Conservation (phyloP, 495 filamentous ascomycete genomes). For the Daldinia caldariorum region DNA sequence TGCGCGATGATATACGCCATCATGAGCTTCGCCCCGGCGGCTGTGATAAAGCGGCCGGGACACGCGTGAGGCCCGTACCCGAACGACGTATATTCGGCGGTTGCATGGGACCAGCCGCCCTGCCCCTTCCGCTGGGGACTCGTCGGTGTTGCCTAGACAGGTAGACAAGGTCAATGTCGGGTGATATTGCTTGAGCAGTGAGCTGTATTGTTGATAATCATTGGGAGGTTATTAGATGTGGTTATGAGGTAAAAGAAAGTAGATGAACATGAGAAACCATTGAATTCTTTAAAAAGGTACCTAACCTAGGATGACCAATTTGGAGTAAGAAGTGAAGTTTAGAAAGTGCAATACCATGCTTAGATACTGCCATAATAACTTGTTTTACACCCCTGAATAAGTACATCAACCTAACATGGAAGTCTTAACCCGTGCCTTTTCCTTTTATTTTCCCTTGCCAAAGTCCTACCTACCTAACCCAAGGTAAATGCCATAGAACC, state of each 20-base stretch:
- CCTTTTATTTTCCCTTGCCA: slow-evolving; percentile 11
- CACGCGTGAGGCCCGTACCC: slow-evolving; percentile 53
- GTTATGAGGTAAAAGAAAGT: not conserved
- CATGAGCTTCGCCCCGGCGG: slow-evolving; percentile 54
- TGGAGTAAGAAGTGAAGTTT: not conserved
- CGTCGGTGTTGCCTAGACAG: not conserved
- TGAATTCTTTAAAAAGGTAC: too few species aligned
- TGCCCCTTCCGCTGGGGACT: slow-evolving; percentile 46
- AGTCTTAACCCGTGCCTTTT: slow-evolving; percentile 9
- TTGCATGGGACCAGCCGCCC: slow-evolving; percentile 47
- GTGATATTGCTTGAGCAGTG: not conserved
- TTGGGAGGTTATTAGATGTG: not conserved
- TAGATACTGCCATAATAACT: too few species aligned
- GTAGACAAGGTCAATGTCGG: not conserved
- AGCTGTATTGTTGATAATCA: too few species aligned
- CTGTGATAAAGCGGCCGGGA: slow-evolving; percentile 57
- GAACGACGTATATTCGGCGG: slow-evolving; percentile 49
- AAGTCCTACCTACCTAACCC: slow-evolving; percentile 2
- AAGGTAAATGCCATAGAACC: slow-evolving; percentile 12
- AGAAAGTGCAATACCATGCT: too few species aligned
- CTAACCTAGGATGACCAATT: not conserved
- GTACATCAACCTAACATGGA: not conserved
- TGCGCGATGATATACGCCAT: slow-evolving; percentile 52
- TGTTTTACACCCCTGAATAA: too few species aligned
- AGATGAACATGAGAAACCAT: not conserved